These are phyloP conservation scores for Penicillium cinerascens DNA, from an alignment of 495 filamentous ascomycete genomes.

Conservation along the genomic window DNA sequence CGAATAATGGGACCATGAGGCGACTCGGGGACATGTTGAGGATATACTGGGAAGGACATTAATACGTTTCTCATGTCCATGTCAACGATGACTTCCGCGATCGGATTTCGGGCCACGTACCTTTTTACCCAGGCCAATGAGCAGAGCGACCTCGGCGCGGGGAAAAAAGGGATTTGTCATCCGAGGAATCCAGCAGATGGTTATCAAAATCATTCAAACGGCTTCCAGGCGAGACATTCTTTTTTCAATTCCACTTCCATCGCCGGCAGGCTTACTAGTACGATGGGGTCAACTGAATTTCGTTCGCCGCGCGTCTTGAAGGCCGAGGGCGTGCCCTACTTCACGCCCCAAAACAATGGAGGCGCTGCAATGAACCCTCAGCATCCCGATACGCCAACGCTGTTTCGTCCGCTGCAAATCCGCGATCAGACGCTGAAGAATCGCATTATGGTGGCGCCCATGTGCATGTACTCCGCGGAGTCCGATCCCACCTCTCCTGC, in stretches of 20 bases:
- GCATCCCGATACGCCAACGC: conserved; percentile 46
- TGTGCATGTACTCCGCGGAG: conserved; percentile 66
- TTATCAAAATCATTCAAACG: too few species aligned
- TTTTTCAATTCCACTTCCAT: neutral
- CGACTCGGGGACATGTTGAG: conserved; percentile 15
- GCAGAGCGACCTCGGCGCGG: neutral
- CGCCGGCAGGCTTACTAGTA: neutral
- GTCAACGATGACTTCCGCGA: too few species aligned
- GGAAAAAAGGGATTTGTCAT: conserved; percentile 3
- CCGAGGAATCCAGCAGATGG: neutral
- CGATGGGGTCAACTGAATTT: conserved; percentile 19
- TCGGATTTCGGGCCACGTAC: too few species aligned
- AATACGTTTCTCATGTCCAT: too few species aligned
- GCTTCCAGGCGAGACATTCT: neutral
- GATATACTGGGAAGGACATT: conserved; percentile 4
- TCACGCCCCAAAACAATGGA: conserved; percentile 55
- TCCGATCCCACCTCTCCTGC: conserved; percentile 28
- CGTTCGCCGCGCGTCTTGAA: conserved; percentile 13
- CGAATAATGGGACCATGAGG: conserved; percentile 24
- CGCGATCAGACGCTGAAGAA: conserved; percentile 69
- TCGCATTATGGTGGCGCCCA: conserved; percentile 55
- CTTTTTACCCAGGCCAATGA: too few species aligned
- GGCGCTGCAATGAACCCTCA: conserved; percentile 48
- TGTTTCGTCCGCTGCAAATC: conserved; percentile 64
- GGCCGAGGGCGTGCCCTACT: conserved; percentile 44